Evolutionary conservation across 768 basidiomycete genomes (phyloP), one percentile per base, ranked within the genome.

Genomic region (Cystobasidium tubakii): DNA sequence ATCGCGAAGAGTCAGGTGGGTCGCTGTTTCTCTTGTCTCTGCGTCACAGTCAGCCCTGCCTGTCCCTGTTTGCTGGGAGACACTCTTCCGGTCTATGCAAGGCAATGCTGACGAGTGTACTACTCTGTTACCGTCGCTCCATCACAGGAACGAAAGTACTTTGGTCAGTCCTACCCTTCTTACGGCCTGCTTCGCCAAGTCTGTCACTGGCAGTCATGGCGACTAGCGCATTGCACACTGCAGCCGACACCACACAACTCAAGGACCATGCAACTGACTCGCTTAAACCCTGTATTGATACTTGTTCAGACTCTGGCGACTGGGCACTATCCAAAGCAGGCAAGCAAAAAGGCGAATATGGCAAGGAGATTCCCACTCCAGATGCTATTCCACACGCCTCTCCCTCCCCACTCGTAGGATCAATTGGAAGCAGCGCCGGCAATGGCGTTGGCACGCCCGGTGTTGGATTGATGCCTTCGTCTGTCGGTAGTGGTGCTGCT

Each of bases 291-390:
- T 12, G 10, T 50, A 6, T 50, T 17, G 9, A 50, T 21, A 39
- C 15, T 6, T 50, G 46, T 50, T 13, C 69, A 71, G 69, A 71
- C 55, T 98, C 95, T 71, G 96, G 96, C 73, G 96, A 99, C 82
- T 98, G 98, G 80, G 94, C 94, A 34, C 85, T 99, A 77, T 92
- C 92, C 64, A 97, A 98, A 82, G 96, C 96, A 1, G 84, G 96
- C 31, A 80, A 79, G 88, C 89, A 60, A 85, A 43, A 89, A n/a
- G 88, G 91, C 62, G 90, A 91, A 81, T 90, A 85, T 76, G 96
- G 96, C 33, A 98, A 94, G 10, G 91, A 92, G 42, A 97, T 97
- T 77, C 95, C 96, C n/a, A 93, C 90, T 82, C 94, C 96, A 33
- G 91, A 97, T 71, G 75, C 77, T 66, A 79, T 80, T 73, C 79